Base-by-base conservation (phyloP, 257 asterid genomes). In the Thymus quinquecostatus region DNA sequence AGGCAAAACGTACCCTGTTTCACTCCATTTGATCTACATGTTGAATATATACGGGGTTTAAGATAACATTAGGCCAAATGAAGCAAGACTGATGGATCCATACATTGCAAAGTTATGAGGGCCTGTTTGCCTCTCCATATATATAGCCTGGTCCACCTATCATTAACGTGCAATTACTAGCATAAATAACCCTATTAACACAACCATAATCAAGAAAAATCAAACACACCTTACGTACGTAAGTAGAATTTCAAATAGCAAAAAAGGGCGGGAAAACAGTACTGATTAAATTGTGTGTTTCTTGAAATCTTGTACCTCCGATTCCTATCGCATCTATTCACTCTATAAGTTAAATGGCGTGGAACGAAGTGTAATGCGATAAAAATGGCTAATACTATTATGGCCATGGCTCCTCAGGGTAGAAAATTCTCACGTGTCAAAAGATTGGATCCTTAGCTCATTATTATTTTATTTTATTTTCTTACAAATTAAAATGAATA, bases 341-440 rank as follows among this genome's bases (percentile, higher is more conserved):
- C 21, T 21, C 21, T 21, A 21, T 21, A 21, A 0, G 21, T 21
- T 21, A 21, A 21, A 21, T 21, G 21, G 21, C 0, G 21, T 21
- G 21, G 21, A 21, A 21, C 21, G 21, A n/a, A n/a, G n/a, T n/a
- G n/a, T n/a, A n/a, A n/a, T n/a, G n/a, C n/a, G n/a, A n/a, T n/a
- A n/a, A n/a, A n/a, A n/a, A n/a, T n/a, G n/a, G 41, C 7, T 5
- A 38, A 9, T 8, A 13, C 4, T 48, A 12, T 49, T 49, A 6
- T 49, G 28, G n/a, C 55, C 6, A 1, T n/a, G n/a, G 11, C 56
- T 69, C 40, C 62, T 47, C 44, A 70, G 47, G 55, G 68, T 45
- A 36, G 76, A 53, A 21, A 7, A 14, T 13, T 13, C 21, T 32
- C n/a, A 28, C 60, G 36, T 28, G 60, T 21, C 10, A 57, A 32